phyloP scores from a whole-genome alignment of 208 protist genomes.

The Leishmania aethiopica region DNA sequence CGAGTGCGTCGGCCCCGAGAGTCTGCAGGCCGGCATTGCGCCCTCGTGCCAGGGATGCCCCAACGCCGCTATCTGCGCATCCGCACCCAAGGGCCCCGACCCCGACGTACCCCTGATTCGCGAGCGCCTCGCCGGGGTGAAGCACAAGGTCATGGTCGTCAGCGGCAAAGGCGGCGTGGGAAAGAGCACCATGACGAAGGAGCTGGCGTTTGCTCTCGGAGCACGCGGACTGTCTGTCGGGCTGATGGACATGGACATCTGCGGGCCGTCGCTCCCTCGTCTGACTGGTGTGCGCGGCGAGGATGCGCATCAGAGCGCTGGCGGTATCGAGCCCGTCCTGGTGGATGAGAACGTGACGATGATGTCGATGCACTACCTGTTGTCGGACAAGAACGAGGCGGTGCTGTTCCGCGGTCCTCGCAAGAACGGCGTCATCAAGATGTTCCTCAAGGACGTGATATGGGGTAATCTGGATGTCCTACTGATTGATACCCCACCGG shows the following conservation, averaged over 20 bases:
- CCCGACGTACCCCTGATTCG: conserved; percentile 90
- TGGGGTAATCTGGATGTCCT: conserved; percentile 99
- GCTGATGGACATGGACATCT: conserved; percentile 99
- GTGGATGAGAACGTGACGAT: conserved; percentile 90
- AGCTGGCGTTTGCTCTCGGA: conserved; percentile 87
- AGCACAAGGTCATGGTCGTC: conserved; percentile 90
- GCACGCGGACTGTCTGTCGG: conserved; percentile 92
- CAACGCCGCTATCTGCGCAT: conserved; percentile 97
- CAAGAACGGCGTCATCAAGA: conserved; percentile 98
- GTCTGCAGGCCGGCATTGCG: conserved; percentile 94
- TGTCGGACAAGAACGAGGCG: conserved; percentile 96
- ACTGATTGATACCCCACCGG: conserved; percentile 99
- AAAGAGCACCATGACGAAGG: conserved; percentile 94
- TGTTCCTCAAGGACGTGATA: conserved; percentile 98
- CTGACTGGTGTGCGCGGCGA: conserved; percentile 88
- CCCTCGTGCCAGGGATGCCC: conserved; percentile 97
- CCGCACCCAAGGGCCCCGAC: conserved; percentile 92
- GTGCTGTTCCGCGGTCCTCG: conserved; percentile 98
- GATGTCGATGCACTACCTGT: conserved; percentile 98
- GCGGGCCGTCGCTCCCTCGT: conserved; percentile 96
- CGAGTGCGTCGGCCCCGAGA: conserved; percentile 96
- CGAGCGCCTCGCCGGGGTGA: conserved; percentile 73
- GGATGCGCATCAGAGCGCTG: conserved; percentile 90
- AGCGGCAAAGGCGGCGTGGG: conserved; percentile 95
- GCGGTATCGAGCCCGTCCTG: conserved; percentile 96